A percentile compares a stretch with the other conserved stretches of the same genome.
These are phyloP conservation scores for Penicillium cosmopolitanum DNA, from an alignment of 495 filamentous ascomycete genomes.

Conservation along the genomic window DNA sequence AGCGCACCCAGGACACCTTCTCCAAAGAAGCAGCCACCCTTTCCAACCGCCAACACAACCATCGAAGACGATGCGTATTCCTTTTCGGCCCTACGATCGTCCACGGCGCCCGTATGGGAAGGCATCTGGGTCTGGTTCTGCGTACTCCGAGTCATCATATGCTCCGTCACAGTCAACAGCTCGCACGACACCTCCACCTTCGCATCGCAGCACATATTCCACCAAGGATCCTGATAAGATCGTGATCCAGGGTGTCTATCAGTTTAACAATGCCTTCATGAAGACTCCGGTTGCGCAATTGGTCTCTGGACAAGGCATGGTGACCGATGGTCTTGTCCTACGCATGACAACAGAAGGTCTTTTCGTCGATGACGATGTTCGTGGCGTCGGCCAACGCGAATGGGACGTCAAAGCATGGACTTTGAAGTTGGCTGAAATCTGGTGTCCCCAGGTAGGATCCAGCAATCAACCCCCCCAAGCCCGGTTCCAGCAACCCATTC, in stretches of 20 bases:
- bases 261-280: constrained; percentile 82
- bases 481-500: constrained; percentile 35
- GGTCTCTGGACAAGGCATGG: constrained; percentile 70
- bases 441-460: constrained; percentile 62
- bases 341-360: constrained; percentile 86
- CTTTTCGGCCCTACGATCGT: constrained; percentile 83
- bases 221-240: constrained; percentile 95
- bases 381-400: constrained; percentile 84
- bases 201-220: constrained; percentile 71
- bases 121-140: constrained; percentile 57
- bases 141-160: constrained; percentile 83
- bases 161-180: constrained; percentile 79
- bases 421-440: constrained; percentile 88
- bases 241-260: constrained; percentile 86
- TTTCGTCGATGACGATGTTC: constrained; percentile 94
- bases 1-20: constrained; percentile 47
- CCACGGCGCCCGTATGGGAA: constrained; percentile 57
- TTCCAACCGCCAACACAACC: constrained; percentile 66
- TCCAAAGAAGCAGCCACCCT: constrained; percentile 57
- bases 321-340: constrained; percentile 86
- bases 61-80: constrained; percentile 71
- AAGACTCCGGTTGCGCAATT: constrained; percentile 82
- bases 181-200: constrained; percentile 84
- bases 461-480: constrained; percentile 22
- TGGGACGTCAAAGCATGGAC: constrained; percentile 99